Base-by-base conservation (phyloP, 1,284 basidiomycete species). In the Ceratobasidium sp. region DNA sequence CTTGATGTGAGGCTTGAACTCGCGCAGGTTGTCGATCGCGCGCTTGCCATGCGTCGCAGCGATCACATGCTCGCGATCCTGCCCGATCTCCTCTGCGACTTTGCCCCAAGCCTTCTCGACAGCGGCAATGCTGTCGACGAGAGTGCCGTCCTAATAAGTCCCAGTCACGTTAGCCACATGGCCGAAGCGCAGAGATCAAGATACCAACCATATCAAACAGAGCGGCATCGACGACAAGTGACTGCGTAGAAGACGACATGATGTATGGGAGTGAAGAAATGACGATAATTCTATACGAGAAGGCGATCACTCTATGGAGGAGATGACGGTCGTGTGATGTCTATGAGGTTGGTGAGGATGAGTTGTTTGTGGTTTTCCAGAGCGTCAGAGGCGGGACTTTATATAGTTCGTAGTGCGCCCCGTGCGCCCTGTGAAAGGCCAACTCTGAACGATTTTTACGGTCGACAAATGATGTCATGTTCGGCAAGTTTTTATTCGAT, bases 81-180 rank as follows among this genome's bases (percentile, higher is more conserved):
- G 88, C 69, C 89, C 90, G 61, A 92, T 88, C 82, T 92, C 90
- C 56, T 85, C 85, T 2, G 92, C 92, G 66, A 94, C 91, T 80
- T 90, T 90, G 45, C 88, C 89, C 92, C 92, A 94, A 7, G 92
- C 92, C 6, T 91, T 91, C 82, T 94, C 92, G 79, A 93, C 91
- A 10, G 92, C 92, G 31, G 89, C 85, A 81, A 93, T 93, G 35
- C 91, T 92, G 82, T 93, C 91, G 69, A 92, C 92, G 75, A 93
- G 85, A 13, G 91, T 92, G 56, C 91, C 91, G 81, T 91, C 90
- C 90, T 91, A 79, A 73, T 45, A 33, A 53, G 31, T 23, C 58
- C 23, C 80, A 45, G 79, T 77, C 77, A 66, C 58, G 26, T 51
- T 73, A 35, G 23, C 64, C 64, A 74, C 23, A 20, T 45, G 23